Percentiles rank a stretch among this genome's conserved stretches.
These are phyloP conservation scores for Ophiosphaerella korrae DNA, from an alignment of 2,329 filamentous ascomycete genomes.

Conservation along the genomic window DNA sequence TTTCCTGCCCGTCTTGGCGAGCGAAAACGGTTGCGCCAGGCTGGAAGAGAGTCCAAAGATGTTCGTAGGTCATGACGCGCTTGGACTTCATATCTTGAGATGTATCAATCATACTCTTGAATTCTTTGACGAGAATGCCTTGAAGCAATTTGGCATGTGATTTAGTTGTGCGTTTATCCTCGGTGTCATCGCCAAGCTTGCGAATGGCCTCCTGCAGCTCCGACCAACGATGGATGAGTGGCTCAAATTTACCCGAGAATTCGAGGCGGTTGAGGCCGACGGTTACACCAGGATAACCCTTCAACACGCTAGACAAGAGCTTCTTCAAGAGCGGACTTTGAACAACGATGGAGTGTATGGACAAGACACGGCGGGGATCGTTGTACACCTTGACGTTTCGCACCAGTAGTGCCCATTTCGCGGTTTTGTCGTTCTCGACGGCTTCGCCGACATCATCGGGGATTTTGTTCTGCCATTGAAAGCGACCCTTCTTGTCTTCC, in stretches of 20 bases:
- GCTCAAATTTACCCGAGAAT: conserved; percentile 65
- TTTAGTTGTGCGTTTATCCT: conserved; percentile 38
- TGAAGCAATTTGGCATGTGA: conserved; percentile 49
- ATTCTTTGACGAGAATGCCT: conserved; percentile 47
- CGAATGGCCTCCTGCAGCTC: conserved; percentile 39
- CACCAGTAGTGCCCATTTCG: conserved; percentile 59
- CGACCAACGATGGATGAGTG: conserved; percentile 69
- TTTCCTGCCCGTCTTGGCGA: conserved; percentile 47
- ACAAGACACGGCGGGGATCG: conserved; percentile 64
- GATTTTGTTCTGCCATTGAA: conserved; percentile 43
- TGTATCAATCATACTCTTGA: conserved; percentile 49
- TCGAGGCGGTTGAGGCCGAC: conserved; percentile 66
- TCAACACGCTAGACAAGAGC: conserved; percentile 61
- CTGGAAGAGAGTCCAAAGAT: conserved; percentile 53
- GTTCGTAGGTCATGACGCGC: conserved; percentile 49
- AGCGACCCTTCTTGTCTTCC: conserved; percentile 44
- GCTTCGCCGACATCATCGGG: conserved; percentile 38
- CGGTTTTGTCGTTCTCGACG: conserved; percentile 66
- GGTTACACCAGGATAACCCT: conserved; percentile 66
- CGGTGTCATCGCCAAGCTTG: conserved; percentile 31
- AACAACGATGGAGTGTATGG: conserved; percentile 67
- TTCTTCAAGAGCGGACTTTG: conserved; percentile 68
- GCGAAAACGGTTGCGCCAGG: conserved; percentile 39
- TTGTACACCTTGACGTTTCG: conserved; percentile 50
- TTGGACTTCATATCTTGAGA: conserved; percentile 49